Base-by-base conservation (phyloP, 1,139 yeast species). In the Lodderomyces theae region DNA sequence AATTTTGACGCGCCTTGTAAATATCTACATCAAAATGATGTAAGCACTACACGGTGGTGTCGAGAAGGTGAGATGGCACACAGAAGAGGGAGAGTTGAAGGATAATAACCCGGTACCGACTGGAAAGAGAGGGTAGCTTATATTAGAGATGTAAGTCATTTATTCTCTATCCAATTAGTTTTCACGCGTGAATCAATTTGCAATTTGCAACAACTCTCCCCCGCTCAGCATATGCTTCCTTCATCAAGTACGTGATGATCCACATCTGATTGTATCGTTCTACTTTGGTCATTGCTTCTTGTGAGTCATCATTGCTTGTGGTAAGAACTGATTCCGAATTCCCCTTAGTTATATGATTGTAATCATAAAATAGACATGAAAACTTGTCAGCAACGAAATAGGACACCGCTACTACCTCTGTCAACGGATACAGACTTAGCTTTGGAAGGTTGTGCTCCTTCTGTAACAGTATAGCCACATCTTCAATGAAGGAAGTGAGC, bases 181-280 rank as follows among this genome's bases (percentile, higher is more conserved):
- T n/a, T n/a, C n/a, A n/a, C n/a, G n/a, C n/a, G n/a, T n/a, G n/a
- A n/a, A n/a, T n/a, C n/a, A n/a, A n/a, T n/a, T n/a, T n/a, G 13
- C 13, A 7, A 10, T 3, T 5, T 26, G 29, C 16, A 5, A n/a
- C 11, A 23, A 11, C 4, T 10, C 13, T 9, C 10, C n/a, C 31
- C 5, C 15, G 18, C 23, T 17, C 34, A 6, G 9, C 31, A 31
- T 38, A 57, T 34, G 51, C 58, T n/a, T 46, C 43, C 25, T 52
- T 51, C 19, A 58, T 37, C 26, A 58, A 38, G 34, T 54, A 49
- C 9, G 52, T 54, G 13, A 59, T 39, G 15, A 58, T 52, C 64
- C 64, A 60, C 53, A 56, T 54, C 40, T 59, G 53, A 40, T 54
- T 56, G 42, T 39, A 59, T 34, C 42, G 37, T 13, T 37, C 34